Conservation (phyloP, 495 filamentous ascomycete species). For the Parathielavia hyrcaniae region DNA sequence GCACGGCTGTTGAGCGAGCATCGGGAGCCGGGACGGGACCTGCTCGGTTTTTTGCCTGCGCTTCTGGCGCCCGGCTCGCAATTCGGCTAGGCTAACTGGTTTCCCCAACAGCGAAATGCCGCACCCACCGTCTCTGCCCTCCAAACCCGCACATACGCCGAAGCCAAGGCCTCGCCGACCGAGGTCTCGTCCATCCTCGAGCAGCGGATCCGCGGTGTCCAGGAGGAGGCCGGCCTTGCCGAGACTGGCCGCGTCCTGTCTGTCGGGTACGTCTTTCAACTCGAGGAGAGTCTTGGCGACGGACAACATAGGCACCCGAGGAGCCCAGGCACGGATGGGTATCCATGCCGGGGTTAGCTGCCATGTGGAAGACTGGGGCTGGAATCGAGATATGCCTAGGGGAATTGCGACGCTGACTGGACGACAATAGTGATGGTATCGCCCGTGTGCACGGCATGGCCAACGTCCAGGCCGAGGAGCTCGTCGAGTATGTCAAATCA, state of each 20-base stretch:
- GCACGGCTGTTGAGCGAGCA: slow-evolving; percentile 20
- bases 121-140: slow-evolving; percentile 68
- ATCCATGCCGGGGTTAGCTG: not conserved
- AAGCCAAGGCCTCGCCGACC: slow-evolving; percentile 91
- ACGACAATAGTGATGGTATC: slow-evolving; percentile 85
- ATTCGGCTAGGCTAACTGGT: slow-evolving; percentile 48
- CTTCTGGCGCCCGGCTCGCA: slow-evolving; percentile 35
- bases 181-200: slow-evolving; percentile 99
- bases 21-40: slow-evolving; percentile 35
- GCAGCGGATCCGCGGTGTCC: slow-evolving; percentile 94
- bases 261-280: slow-evolving; percentile 75
- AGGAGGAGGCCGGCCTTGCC: slow-evolving; percentile 91
- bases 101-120: slow-evolving; percentile 67
- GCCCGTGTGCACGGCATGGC: slow-evolving; percentile 99
- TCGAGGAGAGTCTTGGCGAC: slow-evolving; percentile 22
- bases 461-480: slow-evolving; percentile 99
- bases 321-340: slow-evolving; percentile 9
- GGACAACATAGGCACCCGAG: slow-evolving; percentile 6
- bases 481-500: slow-evolving; percentile 81
- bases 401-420: slow-evolving; percentile 36
- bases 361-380: not conserved
- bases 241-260: slow-evolving; percentile 99
- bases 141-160: slow-evolving; percentile 86
- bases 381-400: not conserved
- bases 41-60: slow-evolving; percentile 33